These are phyloP conservation scores for Epithele typhae DNA, from an alignment of 768 basidiomycete genomes.

Conservation along the genomic window DNA sequence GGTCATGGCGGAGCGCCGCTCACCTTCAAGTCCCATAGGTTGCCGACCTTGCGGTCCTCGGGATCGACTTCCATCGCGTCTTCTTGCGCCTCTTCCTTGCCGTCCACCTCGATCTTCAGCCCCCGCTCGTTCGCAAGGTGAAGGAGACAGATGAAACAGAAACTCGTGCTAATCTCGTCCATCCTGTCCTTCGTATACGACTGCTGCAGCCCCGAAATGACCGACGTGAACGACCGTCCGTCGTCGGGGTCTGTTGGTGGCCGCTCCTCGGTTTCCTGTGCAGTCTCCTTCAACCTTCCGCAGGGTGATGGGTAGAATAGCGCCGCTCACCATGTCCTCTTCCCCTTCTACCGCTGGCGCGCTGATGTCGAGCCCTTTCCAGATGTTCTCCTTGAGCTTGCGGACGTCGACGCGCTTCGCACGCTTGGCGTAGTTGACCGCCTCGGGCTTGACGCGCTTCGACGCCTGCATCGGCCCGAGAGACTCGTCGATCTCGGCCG, in stretches of 20 bases:
- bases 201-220: slow-evolving; percentile 75
- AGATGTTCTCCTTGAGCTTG: slow-evolving; percentile 96
- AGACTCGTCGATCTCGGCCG: slow-evolving; percentile 83
- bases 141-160: slow-evolving; percentile 97
- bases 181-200: slow-evolving; percentile 92
- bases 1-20: not conserved
- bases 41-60: slow-evolving; percentile 50
- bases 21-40: slow-evolving; percentile 78
- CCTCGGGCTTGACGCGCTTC: slow-evolving; percentile 79
- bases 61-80: slow-evolving; percentile 35
- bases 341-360: slow-evolving; percentile 38
- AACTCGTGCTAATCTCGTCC: slow-evolving; percentile 97
- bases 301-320: not conserved
- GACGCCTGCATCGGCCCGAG: slow-evolving; percentile 74
- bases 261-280: slow-evolving; percentile 52
- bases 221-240: slow-evolving; percentile 67
- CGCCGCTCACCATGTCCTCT: slow-evolving; percentile 24
- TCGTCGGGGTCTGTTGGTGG: slow-evolving; percentile 60
- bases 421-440: slow-evolving; percentile 90
- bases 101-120: slow-evolving; percentile 64
- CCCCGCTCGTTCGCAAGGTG: slow-evolving; percentile 98
- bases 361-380: slow-evolving; percentile 86
- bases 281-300: no score
- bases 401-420: slow-evolving; percentile 97
- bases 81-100: slow-evolving; percentile 33